Conservation (phyloP, 78 protist species). For the Mantamonas sphyraenae region DNA sequence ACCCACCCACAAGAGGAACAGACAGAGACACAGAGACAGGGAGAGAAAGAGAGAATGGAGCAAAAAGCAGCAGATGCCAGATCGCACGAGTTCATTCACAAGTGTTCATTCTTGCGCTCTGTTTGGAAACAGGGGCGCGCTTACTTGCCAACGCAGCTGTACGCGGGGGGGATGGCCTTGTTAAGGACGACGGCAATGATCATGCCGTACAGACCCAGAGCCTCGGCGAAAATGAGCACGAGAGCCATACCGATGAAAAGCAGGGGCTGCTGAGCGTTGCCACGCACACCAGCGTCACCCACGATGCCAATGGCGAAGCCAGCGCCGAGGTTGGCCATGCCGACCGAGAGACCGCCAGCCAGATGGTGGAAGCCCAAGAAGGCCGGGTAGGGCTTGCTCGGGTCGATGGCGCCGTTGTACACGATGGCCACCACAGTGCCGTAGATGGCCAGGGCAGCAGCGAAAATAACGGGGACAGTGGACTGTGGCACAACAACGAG, state of each 20-base stretch:
- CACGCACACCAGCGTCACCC: constrained; percentile 91
- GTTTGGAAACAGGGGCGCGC: too few relatives aligned
- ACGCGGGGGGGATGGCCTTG: constrained; percentile 3
- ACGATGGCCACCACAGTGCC: constrained; percentile 97
- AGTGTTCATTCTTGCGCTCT: too few relatives aligned
- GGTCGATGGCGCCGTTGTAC: constrained; percentile 22
- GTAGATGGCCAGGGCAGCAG: constrained; percentile 98
- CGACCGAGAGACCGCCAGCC: constrained; percentile 94
- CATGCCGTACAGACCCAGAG: constrained; percentile 90
- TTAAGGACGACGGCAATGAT: constrained; percentile 83
- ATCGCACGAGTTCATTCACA: too few relatives aligned
- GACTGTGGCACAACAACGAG: too few relatives aligned
- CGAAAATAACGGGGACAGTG: constrained; percentile 93
- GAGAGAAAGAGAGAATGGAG: too few relatives aligned
- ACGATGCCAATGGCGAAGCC: constrained; percentile 83
- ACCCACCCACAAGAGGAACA: too few relatives aligned
- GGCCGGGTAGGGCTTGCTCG: background rate
- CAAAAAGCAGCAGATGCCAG: too few relatives aligned
- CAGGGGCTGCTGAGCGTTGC: constrained; percentile 66
- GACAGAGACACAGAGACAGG: too few relatives aligned
- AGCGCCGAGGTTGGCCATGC: constrained; percentile 92
- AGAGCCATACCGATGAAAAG: constrained; percentile 84
- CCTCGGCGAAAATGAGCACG: constrained; percentile 92
- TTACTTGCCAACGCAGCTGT: background rate
- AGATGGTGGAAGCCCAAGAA: constrained; percentile 66